A percentile compares a stretch with the other conserved stretches of the same genome.
Conservation (phyloP, 2,329 filamentous ascomycete species). For the Grosmannia penicillata region DNA sequence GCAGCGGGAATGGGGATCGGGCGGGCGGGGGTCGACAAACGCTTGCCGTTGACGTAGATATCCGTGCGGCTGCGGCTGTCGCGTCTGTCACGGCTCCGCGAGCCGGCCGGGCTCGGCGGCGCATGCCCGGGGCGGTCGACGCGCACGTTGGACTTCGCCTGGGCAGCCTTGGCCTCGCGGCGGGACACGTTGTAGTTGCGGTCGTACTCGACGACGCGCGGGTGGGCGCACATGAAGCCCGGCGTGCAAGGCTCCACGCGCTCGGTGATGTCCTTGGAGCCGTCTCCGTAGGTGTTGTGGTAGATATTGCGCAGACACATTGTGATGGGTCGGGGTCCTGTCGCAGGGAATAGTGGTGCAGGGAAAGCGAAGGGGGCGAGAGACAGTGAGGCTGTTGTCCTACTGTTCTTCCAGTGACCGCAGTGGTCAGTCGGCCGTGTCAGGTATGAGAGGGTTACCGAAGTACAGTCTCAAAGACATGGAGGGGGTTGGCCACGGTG, state of each 20-base stretch:
- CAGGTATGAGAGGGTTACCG: constrained; percentile 16
- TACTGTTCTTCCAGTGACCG: constrained; percentile 5
- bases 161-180: constrained; percentile 3
- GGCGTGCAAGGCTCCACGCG: constrained; percentile 16
- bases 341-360: background rate
- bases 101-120: too few species aligned
- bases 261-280: constrained; percentile 16
- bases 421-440: constrained; percentile 20
- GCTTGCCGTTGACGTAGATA: constrained; percentile 14
- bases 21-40: constrained; percentile 4
- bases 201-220: constrained; percentile 10
- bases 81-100: too few species aligned
- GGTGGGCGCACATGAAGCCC: constrained; percentile 15
- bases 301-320: constrained; percentile 20
- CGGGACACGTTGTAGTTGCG: constrained; percentile 6
- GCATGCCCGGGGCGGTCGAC: background rate
- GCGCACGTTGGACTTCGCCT: constrained; percentile 1
- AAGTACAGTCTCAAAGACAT: constrained; percentile 18
- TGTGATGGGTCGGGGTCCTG: constrained; percentile 8
- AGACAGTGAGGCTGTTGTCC: background rate
- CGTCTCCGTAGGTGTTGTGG: constrained; percentile 19
- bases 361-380: background rate
- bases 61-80: constrained; percentile 11
- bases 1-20: constrained; percentile 14
- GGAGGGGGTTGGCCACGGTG: constrained; percentile 6